A percentile compares a stretch with the other conserved stretches of the same genome.
These are phyloP conservation scores for Sarocladium oryzae DNA, from an alignment of 2,329 filamentous ascomycete species.

Conservation along the genomic window DNA sequence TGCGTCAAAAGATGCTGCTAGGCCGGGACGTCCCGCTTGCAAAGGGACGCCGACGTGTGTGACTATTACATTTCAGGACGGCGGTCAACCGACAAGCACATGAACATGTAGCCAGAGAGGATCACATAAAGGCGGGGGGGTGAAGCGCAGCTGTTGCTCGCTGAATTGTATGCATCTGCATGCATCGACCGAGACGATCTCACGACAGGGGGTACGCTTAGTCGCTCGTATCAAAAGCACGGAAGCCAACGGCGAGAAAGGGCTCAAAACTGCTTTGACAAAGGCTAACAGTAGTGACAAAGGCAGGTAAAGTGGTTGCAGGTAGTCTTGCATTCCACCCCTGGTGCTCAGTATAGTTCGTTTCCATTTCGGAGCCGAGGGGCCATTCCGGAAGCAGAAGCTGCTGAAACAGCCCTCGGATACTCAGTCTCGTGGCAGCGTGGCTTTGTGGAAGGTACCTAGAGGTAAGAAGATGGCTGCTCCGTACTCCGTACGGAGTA, in stretches of 20 bases:
- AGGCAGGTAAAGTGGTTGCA: conserved; percentile 9
- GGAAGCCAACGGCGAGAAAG: neutral
- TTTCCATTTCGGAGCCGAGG: neutral
- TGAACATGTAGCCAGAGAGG: too few relatives aligned
- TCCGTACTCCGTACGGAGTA: too few relatives aligned
- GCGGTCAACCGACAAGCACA: too few relatives aligned
- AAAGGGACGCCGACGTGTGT: too few relatives aligned
- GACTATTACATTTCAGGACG: too few relatives aligned
- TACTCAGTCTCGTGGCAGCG: neutral
- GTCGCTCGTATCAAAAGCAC: neutral
- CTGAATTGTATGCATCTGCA: neutral
- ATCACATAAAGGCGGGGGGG: too few relatives aligned
- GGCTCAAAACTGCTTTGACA: neutral
- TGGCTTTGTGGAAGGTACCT: too few relatives aligned
- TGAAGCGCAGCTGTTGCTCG: neutral
- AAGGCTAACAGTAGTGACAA: neutral
- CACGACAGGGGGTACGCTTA: neutral
- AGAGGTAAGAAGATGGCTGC: too few relatives aligned
- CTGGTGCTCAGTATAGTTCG: neutral
- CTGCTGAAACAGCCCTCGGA: neutral
- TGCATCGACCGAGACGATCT: neutral
- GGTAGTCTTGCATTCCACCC: neutral
- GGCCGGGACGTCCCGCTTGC: too few relatives aligned
- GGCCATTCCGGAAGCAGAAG: conserved; percentile 8
- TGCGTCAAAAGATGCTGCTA: too few relatives aligned